phyloP scores from a whole-genome alignment of 2,329 filamentous ascomycete genomes.

The Penicillium sp. region DNA sequence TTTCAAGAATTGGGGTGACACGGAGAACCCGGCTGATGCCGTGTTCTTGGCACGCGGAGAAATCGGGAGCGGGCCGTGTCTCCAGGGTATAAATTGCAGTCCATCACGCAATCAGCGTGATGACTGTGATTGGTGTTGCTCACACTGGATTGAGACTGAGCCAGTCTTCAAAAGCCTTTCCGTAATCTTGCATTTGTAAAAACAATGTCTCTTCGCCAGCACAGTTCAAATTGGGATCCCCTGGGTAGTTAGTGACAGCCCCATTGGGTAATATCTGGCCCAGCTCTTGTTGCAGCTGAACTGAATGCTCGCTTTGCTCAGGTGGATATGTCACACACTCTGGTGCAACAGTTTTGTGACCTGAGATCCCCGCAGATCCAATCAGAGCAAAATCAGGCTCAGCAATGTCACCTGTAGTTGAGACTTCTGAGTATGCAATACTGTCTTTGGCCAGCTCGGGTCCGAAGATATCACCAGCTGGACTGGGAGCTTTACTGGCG shows the following conservation, averaged over 20 bases:
- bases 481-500: conserved; percentile 30
- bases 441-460: conserved; percentile 19
- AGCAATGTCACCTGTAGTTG: conserved; percentile 12
- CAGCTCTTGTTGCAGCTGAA: conserved; percentile 6
- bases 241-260: conserved; percentile 8
- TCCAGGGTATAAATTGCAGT: neutral
- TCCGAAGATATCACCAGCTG: conserved; percentile 22
- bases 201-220: conserved; percentile 30
- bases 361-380: conserved; percentile 43
- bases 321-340: conserved; percentile 41
- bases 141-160: conserved; percentile 27
- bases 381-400: conserved; percentile 41
- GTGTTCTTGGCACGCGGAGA: conserved; percentile 1
- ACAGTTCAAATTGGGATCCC: conserved; percentile 11
- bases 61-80: conserved; percentile 23
- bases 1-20: neutral
- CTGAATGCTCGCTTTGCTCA: conserved; percentile 24
- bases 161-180: conserved; percentile 41
- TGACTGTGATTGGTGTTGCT: neutral
- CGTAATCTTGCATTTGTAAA: conserved; percentile 41
- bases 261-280: conserved; percentile 9
- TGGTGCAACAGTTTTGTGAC: conserved; percentile 41
- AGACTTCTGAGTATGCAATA: conserved; percentile 8
- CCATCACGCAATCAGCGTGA: neutral
- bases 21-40: neutral